These are phyloP conservation scores for Amylocystis lapponica DNA, from an alignment of 768 basidiomycete species.

Conservation along the genomic window DNA sequence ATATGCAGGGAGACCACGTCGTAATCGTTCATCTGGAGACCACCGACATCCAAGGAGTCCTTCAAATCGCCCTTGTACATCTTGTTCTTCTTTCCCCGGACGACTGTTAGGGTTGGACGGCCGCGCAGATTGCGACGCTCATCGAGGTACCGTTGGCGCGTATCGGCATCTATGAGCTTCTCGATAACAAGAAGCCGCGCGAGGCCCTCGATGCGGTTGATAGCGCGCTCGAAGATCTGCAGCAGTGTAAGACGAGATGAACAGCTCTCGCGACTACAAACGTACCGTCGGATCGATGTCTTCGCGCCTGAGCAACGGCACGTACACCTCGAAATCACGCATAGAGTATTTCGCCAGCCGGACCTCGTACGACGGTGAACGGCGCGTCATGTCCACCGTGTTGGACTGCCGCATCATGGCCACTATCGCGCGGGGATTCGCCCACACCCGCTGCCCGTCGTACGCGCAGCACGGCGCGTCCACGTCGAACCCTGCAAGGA, in stretches of 20 bases:
- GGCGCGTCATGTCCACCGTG: slow-evolving; percentile 54
- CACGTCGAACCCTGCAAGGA: slow-evolving; percentile 63
- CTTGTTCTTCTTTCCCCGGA: slow-evolving; percentile 26
- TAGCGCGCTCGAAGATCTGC: slow-evolving; percentile 57
- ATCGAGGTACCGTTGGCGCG: slow-evolving; percentile 41
- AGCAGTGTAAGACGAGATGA: background rate
- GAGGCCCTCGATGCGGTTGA: slow-evolving; percentile 50
- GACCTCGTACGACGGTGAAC: slow-evolving; percentile 62
- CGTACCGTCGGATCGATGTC: slow-evolving; percentile 56
- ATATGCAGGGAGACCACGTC: slow-evolving; percentile 50
- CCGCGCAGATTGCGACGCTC: slow-evolving; percentile 45
- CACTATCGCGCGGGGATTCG: slow-evolving; percentile 52
- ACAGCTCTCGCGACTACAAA: background rate
- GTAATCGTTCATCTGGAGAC: slow-evolving; percentile 52
- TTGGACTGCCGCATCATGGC: slow-evolving; percentile 64
- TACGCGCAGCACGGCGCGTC: slow-evolving; percentile 59
- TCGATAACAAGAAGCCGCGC: slow-evolving; percentile 59
- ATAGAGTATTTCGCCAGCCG: slow-evolving; percentile 52
- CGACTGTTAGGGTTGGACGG: slow-evolving; percentile 30
- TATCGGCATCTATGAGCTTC: slow-evolving; percentile 40
- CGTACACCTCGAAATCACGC: slow-evolving; percentile 51
- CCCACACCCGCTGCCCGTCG: slow-evolving; percentile 50
- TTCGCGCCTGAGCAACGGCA: slow-evolving; percentile 43
- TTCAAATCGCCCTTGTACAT: slow-evolving; percentile 55
- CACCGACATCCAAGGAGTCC: slow-evolving; percentile 32